Conservation (phyloP, 2,329 filamentous ascomycete species). For the Talaromyces islandicus region DNA sequence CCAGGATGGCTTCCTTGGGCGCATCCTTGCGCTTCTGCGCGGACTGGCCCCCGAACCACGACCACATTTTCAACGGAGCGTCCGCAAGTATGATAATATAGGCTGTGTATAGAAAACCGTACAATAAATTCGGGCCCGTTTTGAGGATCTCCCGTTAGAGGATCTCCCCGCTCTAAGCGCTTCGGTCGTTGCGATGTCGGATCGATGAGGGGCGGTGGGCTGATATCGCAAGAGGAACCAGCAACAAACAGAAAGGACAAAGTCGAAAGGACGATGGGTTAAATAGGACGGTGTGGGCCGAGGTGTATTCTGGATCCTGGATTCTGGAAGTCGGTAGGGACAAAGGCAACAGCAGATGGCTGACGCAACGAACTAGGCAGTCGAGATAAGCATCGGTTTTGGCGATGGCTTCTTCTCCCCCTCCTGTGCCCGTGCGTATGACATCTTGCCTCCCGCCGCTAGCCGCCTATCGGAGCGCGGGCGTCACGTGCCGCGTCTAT, state of each 20-base stretch:
- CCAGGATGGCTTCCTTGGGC: conserved; percentile 93
- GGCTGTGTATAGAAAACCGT: not conserved
- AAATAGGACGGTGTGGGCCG: too few species aligned
- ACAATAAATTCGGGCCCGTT: too few species aligned
- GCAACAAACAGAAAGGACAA: not conserved
- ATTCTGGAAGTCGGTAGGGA: not conserved
- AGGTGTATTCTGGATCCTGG: too few species aligned
- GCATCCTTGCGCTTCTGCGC: conserved; percentile 85
- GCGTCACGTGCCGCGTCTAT: conserved; percentile 24
- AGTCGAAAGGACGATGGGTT: not conserved
- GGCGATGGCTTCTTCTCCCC: not conserved
- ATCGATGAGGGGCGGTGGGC: not conserved
- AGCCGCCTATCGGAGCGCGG: conserved; percentile 20
- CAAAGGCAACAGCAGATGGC: not conserved
- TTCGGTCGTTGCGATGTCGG: not conserved
- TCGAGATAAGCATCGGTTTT: not conserved
- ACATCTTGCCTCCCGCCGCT: conserved; percentile 10
- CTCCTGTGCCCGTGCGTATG: conserved; percentile 7
- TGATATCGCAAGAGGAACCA: not conserved
- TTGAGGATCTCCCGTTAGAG: not conserved
- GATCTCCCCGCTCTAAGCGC: not conserved
- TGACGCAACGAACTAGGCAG: not conserved
- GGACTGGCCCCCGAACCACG: conserved; percentile 83
- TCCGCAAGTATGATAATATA: not conserved
- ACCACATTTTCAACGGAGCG: conserved; percentile 52